Evolutionary conservation across 164 flowering plant species (phyloP), one percentile per base, ranked within the genome.

Genomic region (Santalum album): DNA sequence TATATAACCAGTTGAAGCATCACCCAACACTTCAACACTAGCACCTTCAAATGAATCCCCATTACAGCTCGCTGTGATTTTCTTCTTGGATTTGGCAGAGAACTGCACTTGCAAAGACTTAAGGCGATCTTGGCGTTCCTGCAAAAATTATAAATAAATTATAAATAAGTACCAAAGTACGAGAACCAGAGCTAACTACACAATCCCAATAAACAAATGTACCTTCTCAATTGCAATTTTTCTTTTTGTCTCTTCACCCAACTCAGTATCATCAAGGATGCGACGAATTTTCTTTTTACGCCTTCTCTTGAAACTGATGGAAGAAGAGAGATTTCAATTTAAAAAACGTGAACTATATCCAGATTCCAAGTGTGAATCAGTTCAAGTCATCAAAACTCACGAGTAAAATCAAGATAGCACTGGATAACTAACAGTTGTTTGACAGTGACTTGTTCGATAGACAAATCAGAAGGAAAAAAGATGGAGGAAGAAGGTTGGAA

Each of bases 191-290:
- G 16, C 25, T 26, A 19, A 26, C 35, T 42, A 17, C 50, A 60
- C 17, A 57, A 63, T 51, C n/a, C 53, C 7, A 55, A 12, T 14
- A 10, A 36, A 56, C 16, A 39, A 24, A 44, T 22, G 20, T 69
- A 90, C 99, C 96, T 89, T 94, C 65, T 92, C 99, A 54, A 94
- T 79, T 23, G 99, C 97, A 72, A 89, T 87, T 76, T 94, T 90
- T 62, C 72, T 70, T 71, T 82, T 87, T 26, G 99, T 94, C 65
- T 94, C 97, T 74, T 94, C 97, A 58, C 97, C 95, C 52, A 92
- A 65, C 69, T 94, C 99, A 55, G 95, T 69, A 72, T 94, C 97
- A 62, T 87, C 96, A 48, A 94, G 67, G 49, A 94, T 94, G 62
- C 97, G 78, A 49, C 97, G 71, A 53, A 87, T 87, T 66, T 68